These are phyloP conservation scores for Taxillus chinensis DNA, from an alignment of 164 flowering plant genomes.

Conservation along the genomic window DNA sequence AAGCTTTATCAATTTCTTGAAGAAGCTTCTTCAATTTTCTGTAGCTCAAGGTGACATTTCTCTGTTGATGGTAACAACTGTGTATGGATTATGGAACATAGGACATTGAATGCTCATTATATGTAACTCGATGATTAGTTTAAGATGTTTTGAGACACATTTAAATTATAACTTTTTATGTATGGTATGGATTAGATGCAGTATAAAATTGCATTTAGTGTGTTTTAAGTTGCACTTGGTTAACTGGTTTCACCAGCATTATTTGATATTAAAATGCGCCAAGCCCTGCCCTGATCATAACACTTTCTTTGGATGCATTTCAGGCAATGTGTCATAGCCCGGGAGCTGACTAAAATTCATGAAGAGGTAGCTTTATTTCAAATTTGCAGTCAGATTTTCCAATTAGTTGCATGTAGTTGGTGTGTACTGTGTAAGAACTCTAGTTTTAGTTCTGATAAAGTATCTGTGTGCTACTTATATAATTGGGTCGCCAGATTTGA, in stretches of 20 bases:
- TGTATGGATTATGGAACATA: too few species aligned
- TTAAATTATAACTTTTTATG: too few species aligned
- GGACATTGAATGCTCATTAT: too few species aligned
- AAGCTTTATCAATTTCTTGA: slow-evolving; percentile 74
- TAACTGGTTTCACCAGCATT: too few species aligned
- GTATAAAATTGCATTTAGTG: too few species aligned
- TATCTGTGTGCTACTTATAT: not conserved
- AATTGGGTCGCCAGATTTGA: not conserved
- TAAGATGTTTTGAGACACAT: too few species aligned
- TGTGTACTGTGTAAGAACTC: not conserved
- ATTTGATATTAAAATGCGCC: too few species aligned
- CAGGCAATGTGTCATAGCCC: slow-evolving; percentile 91
- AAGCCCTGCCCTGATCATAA: not conserved
- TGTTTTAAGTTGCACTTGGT: too few species aligned
- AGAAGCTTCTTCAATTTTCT: slow-evolving; percentile 51
- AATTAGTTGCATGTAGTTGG: not conserved
- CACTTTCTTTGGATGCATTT: slow-evolving; percentile 10
- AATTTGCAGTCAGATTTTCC: not conserved
- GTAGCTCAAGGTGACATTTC: slow-evolving; percentile 46
- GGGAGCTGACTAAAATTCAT: slow-evolving; percentile 86
- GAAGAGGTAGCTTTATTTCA: slow-evolving; percentile 54
- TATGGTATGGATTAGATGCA: too few species aligned
- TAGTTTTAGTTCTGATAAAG: not conserved
- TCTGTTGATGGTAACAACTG: too few species aligned
- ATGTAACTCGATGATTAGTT: too few species aligned